Percentiles rank a stretch among this genome's conserved stretches.
Conservation (phyloP, 768 basidiomycete species). For the Amanita rubescens region DNA sequence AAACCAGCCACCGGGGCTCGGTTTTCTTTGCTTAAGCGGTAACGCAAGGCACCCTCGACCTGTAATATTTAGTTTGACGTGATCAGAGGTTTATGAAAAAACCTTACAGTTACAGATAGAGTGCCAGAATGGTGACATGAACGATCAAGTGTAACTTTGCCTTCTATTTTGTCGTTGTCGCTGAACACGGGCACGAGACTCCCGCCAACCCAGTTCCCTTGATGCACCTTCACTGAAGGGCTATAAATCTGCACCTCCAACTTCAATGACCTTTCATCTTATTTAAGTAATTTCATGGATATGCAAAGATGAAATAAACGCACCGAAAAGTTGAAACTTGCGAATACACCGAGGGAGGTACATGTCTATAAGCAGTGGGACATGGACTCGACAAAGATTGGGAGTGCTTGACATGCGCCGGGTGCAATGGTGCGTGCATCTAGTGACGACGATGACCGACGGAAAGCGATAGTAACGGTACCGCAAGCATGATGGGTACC, state of each 20-base stretch:
- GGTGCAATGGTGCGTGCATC: conserved; percentile 13
- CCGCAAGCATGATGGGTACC: not conserved
- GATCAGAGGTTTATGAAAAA: not conserved
- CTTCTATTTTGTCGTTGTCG: conserved; percentile 51
- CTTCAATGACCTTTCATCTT: conserved; percentile 28
- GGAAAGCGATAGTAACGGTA: not conserved
- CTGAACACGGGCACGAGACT: conserved; percentile 49
- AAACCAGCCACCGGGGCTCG: conserved; percentile 4
- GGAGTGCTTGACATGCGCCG: conserved; percentile 17
- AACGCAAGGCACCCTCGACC: conserved; percentile 60
- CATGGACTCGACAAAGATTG: conserved; percentile 23
- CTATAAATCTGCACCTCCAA: conserved; percentile 59
- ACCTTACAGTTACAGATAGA: conserved; percentile 46
- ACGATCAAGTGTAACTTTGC: conserved; percentile 51
- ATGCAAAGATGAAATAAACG: conserved; percentile 10
- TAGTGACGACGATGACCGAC: not conserved
- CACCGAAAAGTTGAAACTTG: conserved; percentile 47
- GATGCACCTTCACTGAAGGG: conserved; percentile 47
- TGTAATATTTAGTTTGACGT: conserved; percentile 17
- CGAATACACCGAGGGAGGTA: conserved; percentile 29
- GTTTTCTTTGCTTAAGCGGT: conserved; percentile 24
- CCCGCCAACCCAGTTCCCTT: conserved; percentile 17
- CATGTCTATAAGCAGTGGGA: conserved; percentile 26
- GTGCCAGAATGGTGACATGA: conserved; percentile 46
- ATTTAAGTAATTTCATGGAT: not conserved